Evolutionary conservation across 2,329 filamentous ascomycete species (phyloP).

Genomic region (Aspergillus japonicus): DNA sequence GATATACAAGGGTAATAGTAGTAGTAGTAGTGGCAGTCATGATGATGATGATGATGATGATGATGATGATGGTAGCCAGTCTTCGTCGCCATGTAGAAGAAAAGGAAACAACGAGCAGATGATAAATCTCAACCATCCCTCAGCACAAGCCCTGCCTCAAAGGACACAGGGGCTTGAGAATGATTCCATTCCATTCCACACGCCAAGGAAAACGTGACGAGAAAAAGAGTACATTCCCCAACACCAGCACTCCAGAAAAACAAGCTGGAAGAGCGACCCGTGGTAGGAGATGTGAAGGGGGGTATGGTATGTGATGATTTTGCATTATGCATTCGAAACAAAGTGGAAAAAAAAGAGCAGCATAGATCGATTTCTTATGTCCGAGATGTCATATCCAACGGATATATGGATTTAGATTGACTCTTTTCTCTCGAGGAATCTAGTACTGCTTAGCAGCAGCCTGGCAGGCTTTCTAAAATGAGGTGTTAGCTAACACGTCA

Average conservation of each 20-base stretch:
- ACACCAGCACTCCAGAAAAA: neutral
- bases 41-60: constrained; percentile 9
- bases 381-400: neutral
- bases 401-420: too few relatives aligned
- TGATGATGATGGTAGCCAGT: constrained; percentile 7
- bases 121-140: neutral
- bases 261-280: neutral
- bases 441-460: constrained; percentile 71
- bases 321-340: too few relatives aligned
- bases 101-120: constrained; percentile 17
- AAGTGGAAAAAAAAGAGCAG: constrained; percentile 5
- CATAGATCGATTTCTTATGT: neutral
- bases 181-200: neutral
- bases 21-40: neutral
- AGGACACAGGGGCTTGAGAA: neutral
- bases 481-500: too few relatives aligned
- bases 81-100: constrained; percentile 25
- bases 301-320: constrained; percentile 8
- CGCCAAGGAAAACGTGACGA: neutral
- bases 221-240: neutral
- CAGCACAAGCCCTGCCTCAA: neutral
- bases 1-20: constrained; percentile 3
- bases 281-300: neutral
- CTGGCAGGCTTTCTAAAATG: constrained; percentile 70
- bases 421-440: constrained; percentile 8